A percentile compares a stretch with the other conserved stretches of the same genome.
Evolutionary conservation across 202 grass and related monocot genomes (phyloP).

Genomic region (Schoenoplectus triqueter): DNA sequence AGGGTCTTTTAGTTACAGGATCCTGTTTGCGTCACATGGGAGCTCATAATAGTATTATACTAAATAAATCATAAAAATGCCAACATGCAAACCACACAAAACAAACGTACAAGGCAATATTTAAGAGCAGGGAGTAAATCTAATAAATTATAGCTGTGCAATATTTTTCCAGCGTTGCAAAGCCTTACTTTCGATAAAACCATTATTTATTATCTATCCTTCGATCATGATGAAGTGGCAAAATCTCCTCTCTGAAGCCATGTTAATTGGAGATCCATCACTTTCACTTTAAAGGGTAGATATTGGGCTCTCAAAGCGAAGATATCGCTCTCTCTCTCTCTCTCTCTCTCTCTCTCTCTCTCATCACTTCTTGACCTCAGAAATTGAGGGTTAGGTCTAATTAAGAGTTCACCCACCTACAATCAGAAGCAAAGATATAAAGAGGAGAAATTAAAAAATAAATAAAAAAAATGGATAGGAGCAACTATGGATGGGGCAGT

Average conservation of each 20-base stretch:
- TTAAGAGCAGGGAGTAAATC: not conserved
- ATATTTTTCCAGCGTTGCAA: conserved; percentile 36
- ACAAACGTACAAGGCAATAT: not conserved
- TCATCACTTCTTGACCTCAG: conserved; percentile 35
- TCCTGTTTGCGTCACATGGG: conserved; percentile 39
- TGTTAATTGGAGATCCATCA: conserved; percentile 53
- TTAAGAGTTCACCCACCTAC: conserved; percentile 22
- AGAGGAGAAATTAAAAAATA: not conserved
- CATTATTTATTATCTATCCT: not conserved
- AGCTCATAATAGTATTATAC: conserved; percentile 31
- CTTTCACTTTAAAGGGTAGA: conserved; percentile 70
- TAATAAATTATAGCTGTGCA: conserved; percentile 31
- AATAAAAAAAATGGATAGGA: conserved; percentile 55
- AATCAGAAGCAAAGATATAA: not conserved
- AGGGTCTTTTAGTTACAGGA: conserved; percentile 23
- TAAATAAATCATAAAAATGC: conserved; percentile 22
- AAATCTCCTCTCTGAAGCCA: conserved; percentile 31
- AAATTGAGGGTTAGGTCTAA: conserved; percentile 22
- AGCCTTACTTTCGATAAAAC: conserved; percentile 4
- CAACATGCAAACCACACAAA: conserved; percentile 42
- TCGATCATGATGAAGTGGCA: conserved; percentile 34
- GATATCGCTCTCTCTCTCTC: conserved; percentile 42
- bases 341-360: conserved; percentile 4
- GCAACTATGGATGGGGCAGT: conserved; percentile 54
- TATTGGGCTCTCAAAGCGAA: conserved; percentile 38